Percentiles rank a stretch among this genome's conserved stretches.
Evolutionary conservation across 495 filamentous ascomycete species (phyloP).

Genomic region (Daldinia concentrica): DNA sequence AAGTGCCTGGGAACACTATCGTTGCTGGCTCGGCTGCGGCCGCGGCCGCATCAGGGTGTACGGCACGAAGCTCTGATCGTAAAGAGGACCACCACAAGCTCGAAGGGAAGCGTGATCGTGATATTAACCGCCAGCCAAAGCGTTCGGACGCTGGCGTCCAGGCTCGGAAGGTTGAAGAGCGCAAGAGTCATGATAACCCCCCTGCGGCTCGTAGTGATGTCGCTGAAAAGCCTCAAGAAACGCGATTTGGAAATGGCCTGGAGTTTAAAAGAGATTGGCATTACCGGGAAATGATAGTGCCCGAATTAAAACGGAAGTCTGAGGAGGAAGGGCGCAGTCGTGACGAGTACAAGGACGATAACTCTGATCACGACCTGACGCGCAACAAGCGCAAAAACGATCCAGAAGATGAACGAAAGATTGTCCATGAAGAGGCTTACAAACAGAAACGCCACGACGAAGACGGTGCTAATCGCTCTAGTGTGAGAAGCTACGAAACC

Average conservation of each 20-base stretch:
- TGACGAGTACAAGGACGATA: slow-evolving; percentile 37
- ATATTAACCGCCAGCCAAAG: slow-evolving; percentile 28
- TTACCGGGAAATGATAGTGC: slow-evolving; percentile 29
- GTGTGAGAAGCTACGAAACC: slow-evolving; percentile 11
- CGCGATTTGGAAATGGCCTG: slow-evolving; percentile 19
- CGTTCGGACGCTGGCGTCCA: slow-evolving; percentile 31
- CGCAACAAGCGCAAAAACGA: slow-evolving; percentile 22
- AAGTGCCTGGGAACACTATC: slow-evolving; percentile 55
- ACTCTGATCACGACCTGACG: slow-evolving; percentile 39
- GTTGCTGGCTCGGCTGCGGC: slow-evolving; percentile 61
- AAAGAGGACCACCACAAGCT: slow-evolving; percentile 38
- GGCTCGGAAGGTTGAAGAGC: slow-evolving; percentile 40
- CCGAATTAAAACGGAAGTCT: slow-evolving; percentile 34
- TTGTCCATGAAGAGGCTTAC: slow-evolving; percentile 13
- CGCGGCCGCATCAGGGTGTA: slow-evolving; percentile 57
- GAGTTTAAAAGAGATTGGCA: slow-evolving; percentile 25
- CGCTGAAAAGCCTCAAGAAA: slow-evolving; percentile 53
- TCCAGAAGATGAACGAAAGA: slow-evolving; percentile 18
- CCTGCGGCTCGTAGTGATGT: slow-evolving; percentile 50
- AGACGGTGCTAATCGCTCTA: slow-evolving; percentile 13
- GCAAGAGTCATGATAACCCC: slow-evolving; percentile 31
- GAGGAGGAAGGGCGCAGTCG: slow-evolving; percentile 36
- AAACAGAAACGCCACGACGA: slow-evolving; percentile 7
- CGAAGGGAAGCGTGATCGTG: slow-evolving; percentile 38
- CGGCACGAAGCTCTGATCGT: slow-evolving; percentile 50